These are phyloP conservation scores for Blastomyces percursus DNA, from an alignment of 2,329 filamentous ascomycete genomes.

Conservation along the genomic window DNA sequence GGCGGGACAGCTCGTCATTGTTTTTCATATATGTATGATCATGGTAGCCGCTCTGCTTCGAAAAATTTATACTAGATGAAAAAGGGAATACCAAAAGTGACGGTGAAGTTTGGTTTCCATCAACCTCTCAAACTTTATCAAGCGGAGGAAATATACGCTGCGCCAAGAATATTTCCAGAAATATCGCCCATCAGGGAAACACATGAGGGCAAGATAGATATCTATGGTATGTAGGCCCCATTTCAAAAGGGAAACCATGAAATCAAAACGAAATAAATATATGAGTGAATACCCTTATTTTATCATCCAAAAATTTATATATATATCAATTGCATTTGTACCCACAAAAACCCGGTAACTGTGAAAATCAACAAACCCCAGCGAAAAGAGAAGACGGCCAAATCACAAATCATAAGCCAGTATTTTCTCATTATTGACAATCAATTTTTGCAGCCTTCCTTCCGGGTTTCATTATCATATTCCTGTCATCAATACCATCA, in stretches of 20 bases:
- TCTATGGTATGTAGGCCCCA: no score
- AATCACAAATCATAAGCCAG: neutral
- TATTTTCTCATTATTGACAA: neutral
- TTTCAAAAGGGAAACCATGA: neutral
- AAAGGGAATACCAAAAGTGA: neutral
- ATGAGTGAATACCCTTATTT: neutral
- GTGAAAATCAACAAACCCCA: neutral
- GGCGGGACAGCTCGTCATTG: neutral
- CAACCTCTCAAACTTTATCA: neutral
- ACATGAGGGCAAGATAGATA: neutral
- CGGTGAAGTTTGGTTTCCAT: neutral
- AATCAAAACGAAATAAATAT: neutral
- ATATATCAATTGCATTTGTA: neutral
- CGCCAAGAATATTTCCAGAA: neutral
- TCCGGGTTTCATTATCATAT: neutral
- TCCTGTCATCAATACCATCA: neutral
- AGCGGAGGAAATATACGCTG: neutral
- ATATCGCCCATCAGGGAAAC: neutral
- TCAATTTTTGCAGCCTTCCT: neutral
- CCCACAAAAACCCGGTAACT: neutral
- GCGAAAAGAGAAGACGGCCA: neutral
- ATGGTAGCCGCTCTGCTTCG: neutral
- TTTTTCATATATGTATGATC: neutral
- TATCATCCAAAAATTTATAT: neutral
- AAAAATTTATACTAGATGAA: neutral